These are phyloP conservation scores for Pestalotiopsis fici DNA, from an alignment of 2,329 filamentous ascomycete genomes.

Conservation along the genomic window DNA sequence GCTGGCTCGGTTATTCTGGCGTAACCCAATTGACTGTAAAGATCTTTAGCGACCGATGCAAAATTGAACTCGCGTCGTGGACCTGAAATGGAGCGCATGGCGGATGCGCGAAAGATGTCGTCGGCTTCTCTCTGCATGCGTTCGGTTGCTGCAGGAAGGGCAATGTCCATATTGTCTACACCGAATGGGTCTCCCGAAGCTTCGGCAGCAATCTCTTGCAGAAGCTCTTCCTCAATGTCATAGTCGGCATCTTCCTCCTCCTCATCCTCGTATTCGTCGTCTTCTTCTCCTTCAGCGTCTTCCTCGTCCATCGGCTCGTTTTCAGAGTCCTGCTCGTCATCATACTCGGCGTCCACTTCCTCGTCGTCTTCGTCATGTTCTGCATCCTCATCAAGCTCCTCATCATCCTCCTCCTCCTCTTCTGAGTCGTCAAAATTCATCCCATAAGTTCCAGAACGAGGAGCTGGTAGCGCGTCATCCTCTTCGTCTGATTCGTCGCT, in stretches of 20 bases:
- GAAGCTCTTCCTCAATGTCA: slow-evolving; percentile 34
- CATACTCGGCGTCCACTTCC: slow-evolving; percentile 43
- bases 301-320: slow-evolving; percentile 30
- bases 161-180: slow-evolving; percentile 48
- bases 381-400: slow-evolving; percentile 40
- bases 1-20: slow-evolving; percentile 69
- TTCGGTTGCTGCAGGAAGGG: slow-evolving; percentile 57
- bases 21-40: slow-evolving; percentile 60
- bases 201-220: slow-evolving; percentile 29
- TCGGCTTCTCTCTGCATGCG: slow-evolving; percentile 57
- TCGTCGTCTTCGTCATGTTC: slow-evolving; percentile 36
- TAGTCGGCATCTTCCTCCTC: slow-evolving; percentile 37
- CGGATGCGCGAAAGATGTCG: slow-evolving; percentile 54
- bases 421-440: slow-evolving; percentile 35
- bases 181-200: slow-evolving; percentile 22
- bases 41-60: slow-evolving; percentile 69
- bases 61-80: slow-evolving; percentile 61
- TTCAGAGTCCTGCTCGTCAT: slow-evolving; percentile 28
- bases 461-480: slow-evolving; percentile 21
- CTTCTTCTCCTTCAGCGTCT: slow-evolving; percentile 31
- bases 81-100: slow-evolving; percentile 42
- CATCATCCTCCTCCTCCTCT: slow-evolving; percentile 31
- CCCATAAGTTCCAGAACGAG: slow-evolving; percentile 20
- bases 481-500: slow-evolving; percentile 37
- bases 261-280: slow-evolving; percentile 39